Base-by-base conservation (phyloP, 768 basidiomycete genomes). In the Boletus pseudopeckii region DNA sequence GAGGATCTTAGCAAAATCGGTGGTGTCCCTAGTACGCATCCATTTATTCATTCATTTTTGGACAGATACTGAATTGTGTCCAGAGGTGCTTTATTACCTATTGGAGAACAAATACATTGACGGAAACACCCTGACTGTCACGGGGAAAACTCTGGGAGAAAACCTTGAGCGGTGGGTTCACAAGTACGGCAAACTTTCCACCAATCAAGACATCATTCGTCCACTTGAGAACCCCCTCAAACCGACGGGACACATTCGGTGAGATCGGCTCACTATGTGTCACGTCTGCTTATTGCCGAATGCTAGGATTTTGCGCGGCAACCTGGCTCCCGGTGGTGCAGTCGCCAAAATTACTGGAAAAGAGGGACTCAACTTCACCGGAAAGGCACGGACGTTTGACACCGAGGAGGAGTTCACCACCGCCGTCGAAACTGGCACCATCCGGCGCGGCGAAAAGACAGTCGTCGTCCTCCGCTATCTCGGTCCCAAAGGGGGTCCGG, bases 301-400 rank as follows among this genome's bases (percentile, higher is more conserved):
- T 37, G 34, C 22, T 68, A 94, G 92, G 56, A 94, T 98, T 61
- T 77, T 98, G 54, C 86, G 83, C 59, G 94, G 94, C 42, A 94
- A 95, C 70, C 81, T 98, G 26, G 94, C 94, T 1, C 93, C 94
- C 14, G 92, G 92, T 24, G 94, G 95, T 42, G 91, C 93, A n/a
- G 92, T 98, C 26, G 89, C 92, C 34, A 98, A 98, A 74, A 92
- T 97, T 60, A 97, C 94, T 8, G 94, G 94, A 46, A 98, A 98
- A 71, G 94, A 98, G 71, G 94, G 95, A 0, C 74, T 95, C 40
- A 76, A 77, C 8, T 97, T 97, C 73, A 85, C 84, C 8, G 97
- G 97, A 48, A 93, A 88, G 72, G 96, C 96, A 38, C 86, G 94
- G 60, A 81, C 87, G 3, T 99, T 98, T 69, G 92, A 98, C 69